Conservation (phyloP, 1,284 basidiomycete species). For the Coriolopsis trogii region DNA sequence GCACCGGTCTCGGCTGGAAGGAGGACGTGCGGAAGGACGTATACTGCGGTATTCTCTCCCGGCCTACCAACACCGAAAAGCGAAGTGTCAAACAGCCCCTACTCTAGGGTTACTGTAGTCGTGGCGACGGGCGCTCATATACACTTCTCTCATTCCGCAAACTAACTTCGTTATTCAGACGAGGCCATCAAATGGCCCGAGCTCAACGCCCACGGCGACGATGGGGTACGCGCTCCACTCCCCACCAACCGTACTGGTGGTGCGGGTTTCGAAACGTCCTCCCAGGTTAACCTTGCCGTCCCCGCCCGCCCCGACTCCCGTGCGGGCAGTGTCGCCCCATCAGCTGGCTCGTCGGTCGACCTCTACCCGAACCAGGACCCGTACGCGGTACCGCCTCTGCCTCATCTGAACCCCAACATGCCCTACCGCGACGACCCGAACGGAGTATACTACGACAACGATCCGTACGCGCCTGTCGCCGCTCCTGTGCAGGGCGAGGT, state of each 20-base stretch:
- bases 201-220: conserved; percentile 64
- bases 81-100: conserved; percentile 11
- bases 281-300: conserved; percentile 58
- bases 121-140: background rate
- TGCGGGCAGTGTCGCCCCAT: conserved; percentile 42
- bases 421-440: conserved; percentile 75
- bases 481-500: conserved; percentile 55
- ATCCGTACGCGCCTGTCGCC: conserved; percentile 78
- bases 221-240: conserved; percentile 44
- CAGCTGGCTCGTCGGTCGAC: conserved; percentile 51
- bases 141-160: background rate
- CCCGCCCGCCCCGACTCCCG: conserved; percentile 48
- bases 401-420: conserved; percentile 72
- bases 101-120: conserved; percentile 12
- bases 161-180: conserved; percentile 41
- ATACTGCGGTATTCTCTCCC: conserved; percentile 1
- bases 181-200: conserved; percentile 90
- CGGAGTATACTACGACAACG: conserved; percentile 61
- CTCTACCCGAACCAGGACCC: conserved; percentile 54
- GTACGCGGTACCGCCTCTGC: conserved; percentile 83
- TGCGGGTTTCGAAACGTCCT: conserved; percentile 64
- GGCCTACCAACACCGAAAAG: conserved; percentile 11
- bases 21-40: too few relatives aligned
- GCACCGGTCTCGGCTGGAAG: background rate
- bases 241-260: conserved; percentile 65